phyloP scores from a whole-genome alignment of 139 green algal genomes.

The Tetradesmus obliquus region DNA sequence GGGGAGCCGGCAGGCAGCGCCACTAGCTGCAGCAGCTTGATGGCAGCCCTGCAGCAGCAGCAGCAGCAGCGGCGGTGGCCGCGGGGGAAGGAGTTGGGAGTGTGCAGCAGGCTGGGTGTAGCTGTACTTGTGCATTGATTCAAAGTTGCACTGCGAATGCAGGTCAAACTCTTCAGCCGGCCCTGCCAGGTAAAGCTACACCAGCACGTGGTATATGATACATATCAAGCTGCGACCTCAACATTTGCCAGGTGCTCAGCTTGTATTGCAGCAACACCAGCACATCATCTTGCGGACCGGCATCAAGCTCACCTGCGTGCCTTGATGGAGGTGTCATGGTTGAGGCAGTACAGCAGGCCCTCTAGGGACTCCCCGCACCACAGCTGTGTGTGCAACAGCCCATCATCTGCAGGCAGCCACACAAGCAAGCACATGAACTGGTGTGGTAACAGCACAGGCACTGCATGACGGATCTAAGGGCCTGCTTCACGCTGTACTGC shows the following conservation, averaged over 20 bases:
- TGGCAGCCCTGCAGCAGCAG: constrained; percentile 13
- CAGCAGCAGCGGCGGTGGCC: background rate
- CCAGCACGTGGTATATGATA: background rate
- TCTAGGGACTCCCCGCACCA: constrained; percentile 22
- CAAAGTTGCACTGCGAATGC: background rate
- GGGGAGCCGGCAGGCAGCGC: background rate
- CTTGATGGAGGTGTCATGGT: constrained; percentile 30
- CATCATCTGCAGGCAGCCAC: background rate
- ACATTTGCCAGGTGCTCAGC: background rate
- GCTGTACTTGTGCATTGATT: background rate
- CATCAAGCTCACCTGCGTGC: background rate
- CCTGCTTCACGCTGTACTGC: too few species aligned
- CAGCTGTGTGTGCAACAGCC: constrained; percentile 6
- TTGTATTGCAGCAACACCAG: background rate
- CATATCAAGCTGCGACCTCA: background rate
- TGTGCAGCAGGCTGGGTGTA: too few species aligned
- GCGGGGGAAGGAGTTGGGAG: too few species aligned
- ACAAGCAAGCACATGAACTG: too few species aligned
- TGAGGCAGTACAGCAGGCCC: constrained; percentile 29
- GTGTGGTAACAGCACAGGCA: too few species aligned
- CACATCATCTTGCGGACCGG: too few species aligned
- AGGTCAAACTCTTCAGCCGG: too few species aligned
- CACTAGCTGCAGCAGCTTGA: constrained; percentile 30
- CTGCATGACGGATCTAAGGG: too few species aligned
- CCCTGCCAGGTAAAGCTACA: too few species aligned